phyloP scores from a whole-genome alignment of 805 yeast species.

The Suhomyces canberraensis region DNA sequence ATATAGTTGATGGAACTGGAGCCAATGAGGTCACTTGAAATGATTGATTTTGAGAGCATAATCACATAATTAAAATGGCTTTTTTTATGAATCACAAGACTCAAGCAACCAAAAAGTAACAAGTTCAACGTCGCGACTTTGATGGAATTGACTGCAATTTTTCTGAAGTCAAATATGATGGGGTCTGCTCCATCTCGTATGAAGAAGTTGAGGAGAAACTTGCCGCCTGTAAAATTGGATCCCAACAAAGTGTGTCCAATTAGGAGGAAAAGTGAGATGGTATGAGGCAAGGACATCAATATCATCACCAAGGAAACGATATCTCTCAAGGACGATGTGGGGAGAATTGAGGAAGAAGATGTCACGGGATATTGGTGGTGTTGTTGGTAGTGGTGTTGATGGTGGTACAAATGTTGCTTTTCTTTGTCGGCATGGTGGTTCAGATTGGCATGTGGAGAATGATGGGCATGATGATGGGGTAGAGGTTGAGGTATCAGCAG shows the following conservation, averaged over 20 bases:
- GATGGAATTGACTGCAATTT: background rate
- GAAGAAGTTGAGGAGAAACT: conserved; percentile 9
- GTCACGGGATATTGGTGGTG: conserved; percentile 8
- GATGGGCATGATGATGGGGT: background rate
- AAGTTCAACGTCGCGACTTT: conserved; percentile 5
- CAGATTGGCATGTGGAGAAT: background rate
- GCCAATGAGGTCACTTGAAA: conserved; percentile 14
- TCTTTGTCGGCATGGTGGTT: background rate
- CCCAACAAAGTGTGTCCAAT: conserved; percentile 11
- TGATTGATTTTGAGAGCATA: conserved; percentile 13
- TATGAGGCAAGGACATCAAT: conserved; percentile 12
- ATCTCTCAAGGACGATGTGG: conserved; percentile 11
- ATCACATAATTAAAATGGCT: conserved; percentile 13
- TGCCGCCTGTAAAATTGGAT: conserved; percentile 13
- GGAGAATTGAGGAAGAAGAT: conserved; percentile 7
- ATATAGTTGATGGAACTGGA: conserved; percentile 10
- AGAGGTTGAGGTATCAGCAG: background rate
- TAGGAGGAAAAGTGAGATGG: conserved; percentile 9
- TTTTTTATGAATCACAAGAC: conserved; percentile 7
- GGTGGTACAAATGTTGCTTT: conserved; percentile 1
- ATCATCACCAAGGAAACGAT: conserved; percentile 13
- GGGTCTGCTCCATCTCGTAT: conserved; percentile 6
- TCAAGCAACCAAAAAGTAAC: conserved; percentile 4
- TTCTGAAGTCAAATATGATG: conserved; percentile 2
- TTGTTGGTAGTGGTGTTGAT: conserved; percentile 8